phyloP scores from a whole-genome alignment of 1,284 basidiomycete species.

The Apiotrichum akiyoshidainum region DNA sequence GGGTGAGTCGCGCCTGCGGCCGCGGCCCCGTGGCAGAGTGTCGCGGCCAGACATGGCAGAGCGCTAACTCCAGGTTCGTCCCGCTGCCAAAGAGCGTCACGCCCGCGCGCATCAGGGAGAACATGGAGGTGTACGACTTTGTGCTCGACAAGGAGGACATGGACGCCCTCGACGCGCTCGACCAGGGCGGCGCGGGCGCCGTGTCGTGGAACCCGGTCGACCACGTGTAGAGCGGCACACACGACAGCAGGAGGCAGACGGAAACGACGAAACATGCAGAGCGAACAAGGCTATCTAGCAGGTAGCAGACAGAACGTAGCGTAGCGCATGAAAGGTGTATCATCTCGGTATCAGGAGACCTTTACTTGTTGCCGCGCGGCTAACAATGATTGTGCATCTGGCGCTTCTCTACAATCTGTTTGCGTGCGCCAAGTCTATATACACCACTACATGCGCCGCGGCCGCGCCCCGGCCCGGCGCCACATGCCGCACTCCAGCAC shows the following conservation, averaged over 20 bases:
- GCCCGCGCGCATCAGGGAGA: slow-evolving; percentile 64
- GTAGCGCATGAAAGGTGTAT: no score
- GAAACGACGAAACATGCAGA: not conserved
- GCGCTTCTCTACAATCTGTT: no score
- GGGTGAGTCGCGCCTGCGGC: slow-evolving; percentile 56
- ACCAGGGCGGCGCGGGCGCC: slow-evolving; percentile 62
- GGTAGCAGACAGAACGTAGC: no score
- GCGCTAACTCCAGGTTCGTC: slow-evolving; percentile 55
- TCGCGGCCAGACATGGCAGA: no score
- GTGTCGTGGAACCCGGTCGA: slow-evolving; percentile 69
- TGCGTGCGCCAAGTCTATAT: no score
- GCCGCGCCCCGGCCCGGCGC: no score
- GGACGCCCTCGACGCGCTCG: slow-evolving; percentile 60
- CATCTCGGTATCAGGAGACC: no score
- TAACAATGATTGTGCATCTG: no score
- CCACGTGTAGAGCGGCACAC: slow-evolving; percentile 1
- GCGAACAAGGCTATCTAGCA: no score
- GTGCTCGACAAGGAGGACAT: slow-evolving; percentile 64
- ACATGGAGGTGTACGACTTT: slow-evolving; percentile 69
- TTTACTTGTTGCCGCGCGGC: no score
- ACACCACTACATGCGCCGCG: no score
- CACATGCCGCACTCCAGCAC: no score
- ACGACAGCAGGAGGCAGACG: not conserved
- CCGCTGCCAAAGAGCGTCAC: slow-evolving; percentile 75
- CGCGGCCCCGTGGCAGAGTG: not conserved